Evolutionary conservation across 306 rosid species (phyloP).

Genomic region (Luffa aegyptiaca): DNA sequence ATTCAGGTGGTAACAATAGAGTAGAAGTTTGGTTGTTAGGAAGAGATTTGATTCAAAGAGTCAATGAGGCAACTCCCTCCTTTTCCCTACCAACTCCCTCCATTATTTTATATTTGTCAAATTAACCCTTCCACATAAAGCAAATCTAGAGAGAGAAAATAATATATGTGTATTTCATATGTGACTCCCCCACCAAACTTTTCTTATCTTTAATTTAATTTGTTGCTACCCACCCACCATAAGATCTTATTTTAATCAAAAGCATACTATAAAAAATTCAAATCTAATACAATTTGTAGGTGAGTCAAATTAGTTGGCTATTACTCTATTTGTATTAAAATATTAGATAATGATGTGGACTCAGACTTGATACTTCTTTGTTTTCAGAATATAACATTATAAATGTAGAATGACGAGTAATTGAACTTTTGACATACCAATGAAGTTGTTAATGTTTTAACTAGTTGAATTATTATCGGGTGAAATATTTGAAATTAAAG

Average conservation of each 20-base stretch:
- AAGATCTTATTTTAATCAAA: background rate
- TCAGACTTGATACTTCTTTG: too few relatives aligned
- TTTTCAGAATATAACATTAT: too few relatives aligned
- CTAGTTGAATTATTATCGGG: too few relatives aligned
- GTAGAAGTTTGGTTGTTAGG: background rate
- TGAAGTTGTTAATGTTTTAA: too few relatives aligned
- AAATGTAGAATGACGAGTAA: too few relatives aligned
- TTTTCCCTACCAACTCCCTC: background rate
- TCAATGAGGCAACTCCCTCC: background rate
- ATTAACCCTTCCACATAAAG: background rate
- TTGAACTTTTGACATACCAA: too few relatives aligned
- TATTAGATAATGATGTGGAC: background rate
- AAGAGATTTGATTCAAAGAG: background rate
- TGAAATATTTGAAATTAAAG: too few relatives aligned
- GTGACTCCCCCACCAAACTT: background rate
- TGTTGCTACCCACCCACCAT: background rate
- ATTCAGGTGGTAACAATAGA: background rate
- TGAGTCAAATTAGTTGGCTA: constrained; percentile 10
- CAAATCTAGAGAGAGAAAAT: background rate
- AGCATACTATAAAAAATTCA: background rate
- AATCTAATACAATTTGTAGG: background rate
- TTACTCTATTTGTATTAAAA: background rate
- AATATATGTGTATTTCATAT: background rate
- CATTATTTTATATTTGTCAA: background rate
- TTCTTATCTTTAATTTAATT: background rate